Conservation (phyloP, 257 asterid species). For the Buddleja alternifolia region DNA sequence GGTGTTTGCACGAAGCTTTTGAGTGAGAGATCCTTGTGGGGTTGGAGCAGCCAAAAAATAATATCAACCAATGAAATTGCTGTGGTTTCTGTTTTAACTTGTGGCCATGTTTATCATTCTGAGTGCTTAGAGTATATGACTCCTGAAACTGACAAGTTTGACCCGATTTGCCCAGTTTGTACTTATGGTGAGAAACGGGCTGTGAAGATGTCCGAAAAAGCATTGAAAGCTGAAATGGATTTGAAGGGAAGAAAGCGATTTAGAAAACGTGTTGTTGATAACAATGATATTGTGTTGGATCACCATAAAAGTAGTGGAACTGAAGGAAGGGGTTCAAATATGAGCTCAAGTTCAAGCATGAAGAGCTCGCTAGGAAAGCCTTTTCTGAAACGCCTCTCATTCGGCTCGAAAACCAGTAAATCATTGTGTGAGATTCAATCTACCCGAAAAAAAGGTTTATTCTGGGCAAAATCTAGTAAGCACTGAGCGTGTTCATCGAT, state of each 20-base stretch:
- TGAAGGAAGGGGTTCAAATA: constrained; percentile 43
- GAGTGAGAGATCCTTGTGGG: constrained; percentile 56
- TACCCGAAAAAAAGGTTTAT: constrained; percentile 51
- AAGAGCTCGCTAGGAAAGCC: constrained; percentile 49
- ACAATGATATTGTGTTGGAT: constrained; percentile 40
- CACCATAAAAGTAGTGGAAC: constrained; percentile 41
- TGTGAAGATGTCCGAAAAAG: constrained; percentile 64
- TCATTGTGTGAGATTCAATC: constrained; percentile 48
- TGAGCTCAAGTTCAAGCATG: constrained; percentile 55
- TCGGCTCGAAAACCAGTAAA: constrained; percentile 45
- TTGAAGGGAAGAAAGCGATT: constrained; percentile 47
- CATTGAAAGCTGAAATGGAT: constrained; percentile 60
- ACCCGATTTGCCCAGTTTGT: constrained; percentile 72
- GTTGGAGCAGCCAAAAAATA: constrained; percentile 54
- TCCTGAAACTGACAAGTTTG: constrained; percentile 58
- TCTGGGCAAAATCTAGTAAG: constrained; percentile 73
- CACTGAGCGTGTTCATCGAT: constrained; percentile 40
- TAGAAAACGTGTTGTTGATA: constrained; percentile 47
- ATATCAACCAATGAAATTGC: constrained; percentile 59
- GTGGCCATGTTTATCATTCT: constrained; percentile 74
- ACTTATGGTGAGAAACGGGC: constrained; percentile 64
- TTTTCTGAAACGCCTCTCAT: constrained; percentile 59
- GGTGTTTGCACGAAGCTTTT: constrained; percentile 62
- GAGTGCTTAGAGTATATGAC: constrained; percentile 78
- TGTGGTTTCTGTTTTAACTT: constrained; percentile 61